These are phyloP conservation scores for Malassezia globosa DNA, from an alignment of 1,284 basidiomycete genomes.

Conservation along the genomic window DNA sequence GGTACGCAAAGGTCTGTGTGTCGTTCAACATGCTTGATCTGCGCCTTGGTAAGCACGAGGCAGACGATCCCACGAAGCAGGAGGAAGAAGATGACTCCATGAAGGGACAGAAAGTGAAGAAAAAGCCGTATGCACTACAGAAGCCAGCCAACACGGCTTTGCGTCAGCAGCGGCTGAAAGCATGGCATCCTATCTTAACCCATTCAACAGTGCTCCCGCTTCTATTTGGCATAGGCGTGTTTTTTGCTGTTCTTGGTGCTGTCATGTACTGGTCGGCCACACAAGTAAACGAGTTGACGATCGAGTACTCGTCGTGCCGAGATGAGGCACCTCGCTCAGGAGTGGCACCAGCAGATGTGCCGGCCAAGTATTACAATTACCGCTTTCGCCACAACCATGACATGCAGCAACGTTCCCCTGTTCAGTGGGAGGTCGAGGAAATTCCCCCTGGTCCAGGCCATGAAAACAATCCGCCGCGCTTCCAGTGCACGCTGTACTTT, in stretches of 20 bases:
- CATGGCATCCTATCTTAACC: conserved; percentile 98
- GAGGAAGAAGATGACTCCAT: conserved; percentile 19
- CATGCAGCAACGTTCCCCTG: conserved; percentile 37
- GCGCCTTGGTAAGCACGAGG: not conserved
- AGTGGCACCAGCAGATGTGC: conserved; percentile 52
- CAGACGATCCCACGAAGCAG: not conserved
- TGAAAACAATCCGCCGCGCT: not conserved
- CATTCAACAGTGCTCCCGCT: conserved; percentile 94
- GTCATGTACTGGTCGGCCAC: conserved; percentile 55
- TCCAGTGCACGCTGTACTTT: conserved; percentile 38
- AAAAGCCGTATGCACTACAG: conserved; percentile 34
- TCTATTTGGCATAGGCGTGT: conserved; percentile 80
- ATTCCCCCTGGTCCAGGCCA: not conserved
- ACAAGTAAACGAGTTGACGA: conserved; percentile 74
- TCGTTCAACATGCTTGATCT: conserved; percentile 3
- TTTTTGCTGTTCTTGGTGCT: conserved; percentile 92
- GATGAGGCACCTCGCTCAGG: conserved; percentile 6
- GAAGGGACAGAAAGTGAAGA: conserved; percentile 21
- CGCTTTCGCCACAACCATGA: conserved; percentile 45
- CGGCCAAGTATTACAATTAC: conserved; percentile 62
- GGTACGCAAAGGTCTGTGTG: no score
- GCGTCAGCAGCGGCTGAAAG: conserved; percentile 98
- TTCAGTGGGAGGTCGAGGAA: conserved; percentile 27
- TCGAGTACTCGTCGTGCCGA: conserved; percentile 82
- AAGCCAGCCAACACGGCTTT: conserved; percentile 67